Percentiles rank a stretch among this genome's conserved stretches.
Evolutionary conservation across 495 filamentous ascomycete species (phyloP).

Genomic region (Geopyxis carbonaria): DNA sequence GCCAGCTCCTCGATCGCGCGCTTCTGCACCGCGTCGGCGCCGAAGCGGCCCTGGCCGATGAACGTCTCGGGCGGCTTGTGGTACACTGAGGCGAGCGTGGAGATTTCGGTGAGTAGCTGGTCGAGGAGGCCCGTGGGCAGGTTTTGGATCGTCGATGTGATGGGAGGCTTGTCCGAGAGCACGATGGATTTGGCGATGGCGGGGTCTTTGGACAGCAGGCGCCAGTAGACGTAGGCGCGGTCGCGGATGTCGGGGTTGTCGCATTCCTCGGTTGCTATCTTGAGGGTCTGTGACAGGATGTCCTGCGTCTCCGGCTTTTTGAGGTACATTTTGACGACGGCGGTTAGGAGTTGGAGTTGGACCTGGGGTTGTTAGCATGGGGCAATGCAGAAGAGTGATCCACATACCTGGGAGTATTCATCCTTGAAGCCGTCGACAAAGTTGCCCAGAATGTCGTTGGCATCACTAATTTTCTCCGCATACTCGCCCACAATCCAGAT

Average conservation of each 20-base stretch:
- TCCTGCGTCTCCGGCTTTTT: conserved; percentile 51
- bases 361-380: conserved; percentile 34
- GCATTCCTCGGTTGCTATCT: conserved; percentile 79
- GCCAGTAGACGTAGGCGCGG: conserved; percentile 96
- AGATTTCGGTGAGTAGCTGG: conserved; percentile 70
- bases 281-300: conserved; percentile 82
- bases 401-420: conserved; percentile 61
- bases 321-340: conserved; percentile 91
- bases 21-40: conserved; percentile 84
- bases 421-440: conserved; percentile 89
- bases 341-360: conserved; percentile 87
- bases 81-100: conserved; percentile 96
- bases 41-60: conserved; percentile 83
- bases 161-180: conserved; percentile 83
- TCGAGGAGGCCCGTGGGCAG: conserved; percentile 71
- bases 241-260: conserved; percentile 97
- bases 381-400: neutral
- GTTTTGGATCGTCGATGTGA: conserved; percentile 79
- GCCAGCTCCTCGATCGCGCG: conserved; percentile 93
- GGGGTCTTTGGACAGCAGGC: conserved; percentile 82
- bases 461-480: conserved; percentile 96
- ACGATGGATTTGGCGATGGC: conserved; percentile 71
- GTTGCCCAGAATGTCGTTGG: conserved; percentile 67
- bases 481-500: conserved; percentile 99
- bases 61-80: conserved; percentile 96